Conservation (phyloP, 768 basidiomycete species). For the Amanita rubescens region DNA sequence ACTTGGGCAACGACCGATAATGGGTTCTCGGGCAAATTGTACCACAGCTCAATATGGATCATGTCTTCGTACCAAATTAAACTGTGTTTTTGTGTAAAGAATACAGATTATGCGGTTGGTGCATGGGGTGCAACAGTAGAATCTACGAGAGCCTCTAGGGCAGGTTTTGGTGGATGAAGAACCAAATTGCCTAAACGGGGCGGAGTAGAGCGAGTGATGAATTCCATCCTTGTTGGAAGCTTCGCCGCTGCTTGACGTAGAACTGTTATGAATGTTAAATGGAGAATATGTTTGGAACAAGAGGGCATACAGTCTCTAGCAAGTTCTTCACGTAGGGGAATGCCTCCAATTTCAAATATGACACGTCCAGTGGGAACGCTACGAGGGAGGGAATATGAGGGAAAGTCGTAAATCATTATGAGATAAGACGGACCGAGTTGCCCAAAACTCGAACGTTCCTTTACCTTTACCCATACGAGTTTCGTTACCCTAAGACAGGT, state of each 20-base stretch:
- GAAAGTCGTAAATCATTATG: constrained; percentile 14
- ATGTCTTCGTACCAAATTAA: neutral
- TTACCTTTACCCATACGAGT: constrained; percentile 99
- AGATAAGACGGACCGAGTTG: constrained; percentile 58
- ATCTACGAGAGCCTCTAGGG: constrained; percentile 4
- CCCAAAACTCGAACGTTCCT: constrained; percentile 96
- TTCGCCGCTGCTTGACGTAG: constrained; percentile 84
- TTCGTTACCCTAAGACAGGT: constrained; percentile 72
- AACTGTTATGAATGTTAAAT: constrained; percentile 35
- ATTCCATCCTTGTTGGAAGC: constrained; percentile 83
- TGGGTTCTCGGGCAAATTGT: too few relatives aligned
- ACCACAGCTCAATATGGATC: neutral
- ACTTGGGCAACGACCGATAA: too few relatives aligned
- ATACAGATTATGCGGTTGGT: neutral
- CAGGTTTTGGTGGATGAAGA: constrained; percentile 35
- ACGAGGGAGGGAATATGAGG: constrained; percentile 35
- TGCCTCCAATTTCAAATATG: constrained; percentile 89
- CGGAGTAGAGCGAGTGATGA: constrained; percentile 60
- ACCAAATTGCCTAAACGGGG: constrained; percentile 70
- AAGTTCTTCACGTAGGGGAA: constrained; percentile 83
- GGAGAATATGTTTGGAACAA: neutral
- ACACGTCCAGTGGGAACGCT: constrained; percentile 83
- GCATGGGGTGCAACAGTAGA: neutral
- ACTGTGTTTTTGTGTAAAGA: neutral
- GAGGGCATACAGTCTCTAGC: constrained; percentile 73